Conservation (phyloP, 2,329 filamentous ascomycete genomes). For the Hymenoscyphus scutula region DNA sequence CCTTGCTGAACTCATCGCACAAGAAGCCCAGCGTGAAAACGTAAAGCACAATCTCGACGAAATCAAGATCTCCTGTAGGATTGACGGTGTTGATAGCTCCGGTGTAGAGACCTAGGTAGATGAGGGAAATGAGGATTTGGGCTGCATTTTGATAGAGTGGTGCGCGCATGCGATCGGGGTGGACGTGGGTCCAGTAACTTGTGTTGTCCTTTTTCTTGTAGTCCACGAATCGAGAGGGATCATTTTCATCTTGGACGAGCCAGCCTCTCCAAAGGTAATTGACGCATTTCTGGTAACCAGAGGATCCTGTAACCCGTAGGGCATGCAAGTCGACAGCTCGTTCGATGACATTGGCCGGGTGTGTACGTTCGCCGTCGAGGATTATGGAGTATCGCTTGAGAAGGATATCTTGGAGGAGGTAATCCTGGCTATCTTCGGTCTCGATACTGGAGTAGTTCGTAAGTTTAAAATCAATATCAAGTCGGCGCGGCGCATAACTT, state of each 20-base stretch:
- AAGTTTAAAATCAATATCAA: neutral
- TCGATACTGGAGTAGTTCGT: conserved; percentile 64
- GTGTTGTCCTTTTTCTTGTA: conserved; percentile 81
- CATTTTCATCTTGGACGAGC: conserved; percentile 92
- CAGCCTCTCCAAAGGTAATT: conserved; percentile 91
- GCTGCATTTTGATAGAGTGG: conserved; percentile 90
- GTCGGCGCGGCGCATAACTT: conserved; percentile 26
- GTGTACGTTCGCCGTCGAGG: conserved; percentile 66
- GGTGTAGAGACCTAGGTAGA: conserved; percentile 85
- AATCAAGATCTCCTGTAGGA: conserved; percentile 74
- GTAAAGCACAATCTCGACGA: conserved; percentile 81
- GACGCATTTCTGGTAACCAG: conserved; percentile 91
- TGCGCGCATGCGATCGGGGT: conserved; percentile 91
- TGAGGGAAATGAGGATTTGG: conserved; percentile 78
- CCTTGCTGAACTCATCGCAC: conserved; percentile 81
- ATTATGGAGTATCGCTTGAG: conserved; percentile 87
- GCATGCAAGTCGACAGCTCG: conserved; percentile 92
- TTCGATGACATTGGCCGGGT: conserved; percentile 85
- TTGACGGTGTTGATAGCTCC: conserved; percentile 94
- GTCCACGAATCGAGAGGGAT: conserved; percentile 84
- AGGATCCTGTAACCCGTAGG: conserved; percentile 81
- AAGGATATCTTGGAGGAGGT: conserved; percentile 76
- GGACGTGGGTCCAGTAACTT: conserved; percentile 76
- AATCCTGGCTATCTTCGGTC: conserved; percentile 72
- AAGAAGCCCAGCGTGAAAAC: conserved; percentile 89